Conservation (phyloP, 768 basidiomycete genomes). For the Thelephora aurantiotincta region DNA sequence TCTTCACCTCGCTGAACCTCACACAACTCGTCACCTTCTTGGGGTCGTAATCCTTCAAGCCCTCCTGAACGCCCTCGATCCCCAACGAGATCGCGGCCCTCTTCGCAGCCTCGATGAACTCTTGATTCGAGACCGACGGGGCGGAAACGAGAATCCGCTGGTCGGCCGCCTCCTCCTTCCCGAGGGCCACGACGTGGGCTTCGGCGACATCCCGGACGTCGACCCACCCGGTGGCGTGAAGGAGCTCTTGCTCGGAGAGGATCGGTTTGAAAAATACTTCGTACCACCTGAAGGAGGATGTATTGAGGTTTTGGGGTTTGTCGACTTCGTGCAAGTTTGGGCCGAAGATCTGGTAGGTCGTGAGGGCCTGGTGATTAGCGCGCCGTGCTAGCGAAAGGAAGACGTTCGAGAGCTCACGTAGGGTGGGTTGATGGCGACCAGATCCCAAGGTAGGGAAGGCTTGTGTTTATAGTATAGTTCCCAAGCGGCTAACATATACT, state of each 20-base stretch:
- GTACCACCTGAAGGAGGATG: background rate
- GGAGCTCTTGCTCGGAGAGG: background rate
- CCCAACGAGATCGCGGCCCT: conserved; percentile 1
- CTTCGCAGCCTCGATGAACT: conserved; percentile 1
- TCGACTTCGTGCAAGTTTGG: background rate
- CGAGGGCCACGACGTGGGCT: conserved; percentile 39
- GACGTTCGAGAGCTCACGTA: conserved; percentile 1
- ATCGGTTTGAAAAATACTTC: background rate
- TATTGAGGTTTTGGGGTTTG: background rate
- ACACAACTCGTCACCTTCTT: conserved; percentile 14
- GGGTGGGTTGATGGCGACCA: conserved; percentile 2
- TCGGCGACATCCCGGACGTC: conserved; percentile 43
- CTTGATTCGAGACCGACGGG: conserved; percentile 9
- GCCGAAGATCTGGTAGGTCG: background rate
- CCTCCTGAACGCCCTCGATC: background rate
- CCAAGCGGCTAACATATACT: conserved; percentile 1
- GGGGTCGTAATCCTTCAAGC: conserved; percentile 8
- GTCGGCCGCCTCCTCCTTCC: conserved; percentile 35
- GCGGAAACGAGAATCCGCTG: conserved; percentile 40
- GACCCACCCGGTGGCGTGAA: conserved; percentile 8
- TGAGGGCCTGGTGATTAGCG: background rate
- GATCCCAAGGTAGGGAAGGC: conserved; percentile 14
- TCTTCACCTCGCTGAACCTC: conserved; percentile 22
- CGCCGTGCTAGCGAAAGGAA: background rate
- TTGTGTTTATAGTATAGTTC: conserved; percentile 22